phyloP scores from a whole-genome alignment of 1,284 basidiomycete genomes.

The Cryptococcus sp. region DNA sequence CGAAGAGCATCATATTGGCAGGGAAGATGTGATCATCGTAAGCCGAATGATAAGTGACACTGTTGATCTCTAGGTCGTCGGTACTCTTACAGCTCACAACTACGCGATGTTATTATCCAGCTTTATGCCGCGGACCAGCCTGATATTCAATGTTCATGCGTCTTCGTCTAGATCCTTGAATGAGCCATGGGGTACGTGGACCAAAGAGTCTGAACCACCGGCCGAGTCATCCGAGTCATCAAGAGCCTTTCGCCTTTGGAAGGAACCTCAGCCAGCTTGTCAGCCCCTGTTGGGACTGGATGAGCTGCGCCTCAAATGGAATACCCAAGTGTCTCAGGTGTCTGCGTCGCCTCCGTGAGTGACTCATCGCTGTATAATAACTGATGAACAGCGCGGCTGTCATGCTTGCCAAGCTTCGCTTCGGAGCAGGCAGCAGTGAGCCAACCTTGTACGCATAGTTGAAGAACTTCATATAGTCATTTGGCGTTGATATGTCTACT shows the following conservation, averaged over 20 bases:
- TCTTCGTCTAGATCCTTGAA: constrained; percentile 54
- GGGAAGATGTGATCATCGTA: constrained; percentile 70
- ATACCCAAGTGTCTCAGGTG: constrained; percentile 28
- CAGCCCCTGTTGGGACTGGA: constrained; percentile 10
- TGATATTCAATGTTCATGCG: constrained; percentile 64
- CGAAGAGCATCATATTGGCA: constrained; percentile 60
- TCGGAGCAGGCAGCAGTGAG: constrained; percentile 20
- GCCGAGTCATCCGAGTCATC: constrained; percentile 4
- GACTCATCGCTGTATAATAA: background rate
- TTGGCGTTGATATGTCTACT: no score
- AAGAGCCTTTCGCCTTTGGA: background rate
- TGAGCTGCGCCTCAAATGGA: constrained; percentile 26
- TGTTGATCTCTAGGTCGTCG: constrained; percentile 60
- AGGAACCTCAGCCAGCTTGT: background rate
- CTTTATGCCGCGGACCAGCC: constrained; percentile 23
- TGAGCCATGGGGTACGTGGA: constrained; percentile 68
- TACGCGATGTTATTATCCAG: constrained; percentile 52
- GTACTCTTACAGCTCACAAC: constrained; percentile 65
- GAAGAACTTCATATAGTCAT: background rate
- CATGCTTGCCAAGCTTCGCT: constrained; percentile 30
- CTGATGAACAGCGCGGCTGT: constrained; percentile 25
- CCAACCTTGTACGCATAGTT: constrained; percentile 24
- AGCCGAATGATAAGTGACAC: constrained; percentile 28
- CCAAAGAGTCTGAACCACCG: constrained; percentile 56
- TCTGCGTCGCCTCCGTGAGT: constrained; percentile 16